A percentile compares a stretch with the other conserved stretches of the same genome.
Evolutionary conservation across 2,329 filamentous ascomycete species (phyloP).

Genomic region (Ophiostoma tasmaniense): DNA sequence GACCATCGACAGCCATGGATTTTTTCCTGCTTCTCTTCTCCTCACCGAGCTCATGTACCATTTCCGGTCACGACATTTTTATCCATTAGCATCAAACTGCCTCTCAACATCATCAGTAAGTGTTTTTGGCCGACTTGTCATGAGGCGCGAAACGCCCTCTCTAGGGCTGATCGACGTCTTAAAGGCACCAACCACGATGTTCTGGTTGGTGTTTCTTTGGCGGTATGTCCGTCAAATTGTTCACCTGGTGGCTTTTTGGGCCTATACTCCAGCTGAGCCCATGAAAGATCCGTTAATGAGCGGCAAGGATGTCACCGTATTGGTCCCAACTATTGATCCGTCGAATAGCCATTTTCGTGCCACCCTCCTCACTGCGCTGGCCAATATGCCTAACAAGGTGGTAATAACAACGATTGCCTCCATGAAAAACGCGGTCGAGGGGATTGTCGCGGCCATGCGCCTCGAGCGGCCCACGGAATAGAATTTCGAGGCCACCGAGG

Average conservation of each 20-base stretch:
- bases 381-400: slow-evolving; percentile 32
- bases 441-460: neutral
- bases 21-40: neutral
- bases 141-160: neutral
- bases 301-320: slow-evolving; percentile 37
- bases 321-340: slow-evolving; percentile 45
- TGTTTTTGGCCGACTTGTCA: too few species aligned
- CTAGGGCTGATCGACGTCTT: neutral
- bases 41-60: neutral
- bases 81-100: neutral
- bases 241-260: slow-evolving; percentile 33
- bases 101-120: neutral
- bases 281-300: slow-evolving; percentile 26
- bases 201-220: slow-evolving; percentile 26
- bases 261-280: slow-evolving; percentile 31
- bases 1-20: neutral
- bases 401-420: slow-evolving; percentile 39
- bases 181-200: neutral
- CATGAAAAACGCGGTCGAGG: neutral
- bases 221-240: slow-evolving; percentile 40
- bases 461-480: neutral
- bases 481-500: slow-evolving; percentile 13
- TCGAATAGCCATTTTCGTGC: slow-evolving; percentile 32
- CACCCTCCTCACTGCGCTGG: slow-evolving; percentile 34
- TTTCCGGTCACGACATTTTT: neutral